Conservation (phyloP, 2,329 filamentous ascomycete species). For the Sclerotinia borealis region DNA sequence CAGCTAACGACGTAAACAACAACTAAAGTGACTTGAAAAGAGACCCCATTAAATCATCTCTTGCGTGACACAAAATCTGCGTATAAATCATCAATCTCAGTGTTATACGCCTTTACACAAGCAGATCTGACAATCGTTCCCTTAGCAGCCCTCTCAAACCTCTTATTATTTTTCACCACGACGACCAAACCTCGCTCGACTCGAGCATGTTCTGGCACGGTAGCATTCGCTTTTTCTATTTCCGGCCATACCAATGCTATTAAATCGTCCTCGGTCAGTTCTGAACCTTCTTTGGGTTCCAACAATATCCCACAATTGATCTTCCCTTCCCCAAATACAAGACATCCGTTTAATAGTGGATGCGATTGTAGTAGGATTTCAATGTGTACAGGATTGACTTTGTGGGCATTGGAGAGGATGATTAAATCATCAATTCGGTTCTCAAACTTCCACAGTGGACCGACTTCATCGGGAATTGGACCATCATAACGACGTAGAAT, state of each 20-base stretch:
- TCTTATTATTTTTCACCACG: constrained; percentile 12
- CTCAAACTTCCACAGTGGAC: constrained; percentile 33
- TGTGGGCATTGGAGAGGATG: constrained; percentile 40
- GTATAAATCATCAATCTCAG: constrained; percentile 29
- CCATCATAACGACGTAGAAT: constrained; percentile 26
- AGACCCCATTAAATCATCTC: rapidly evolving
- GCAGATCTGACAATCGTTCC: constrained; percentile 12
- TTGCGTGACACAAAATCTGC: background rate
- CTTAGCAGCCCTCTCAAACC: constrained; percentile 17
- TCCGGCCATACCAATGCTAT: constrained; percentile 16
- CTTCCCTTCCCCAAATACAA: constrained; percentile 34
- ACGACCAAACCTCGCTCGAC: constrained; percentile 16
- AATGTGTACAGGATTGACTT: constrained; percentile 39
- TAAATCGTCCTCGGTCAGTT: constrained; percentile 8
- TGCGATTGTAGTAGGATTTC: constrained; percentile 35
- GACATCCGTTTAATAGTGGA: constrained; percentile 27
- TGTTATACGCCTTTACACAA: background rate
- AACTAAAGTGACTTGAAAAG: no score
- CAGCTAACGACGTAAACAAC: no score
- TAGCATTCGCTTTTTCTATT: constrained; percentile 16
- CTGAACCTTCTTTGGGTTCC: constrained; percentile 13
- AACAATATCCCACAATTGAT: constrained; percentile 17
- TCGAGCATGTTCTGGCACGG: constrained; percentile 19
- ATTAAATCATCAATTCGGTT: constrained; percentile 36
- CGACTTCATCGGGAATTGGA: constrained; percentile 13